Evolutionary conservation across 768 basidiomycete genomes (phyloP).

Genomic region (Tulasnella calospora): DNA sequence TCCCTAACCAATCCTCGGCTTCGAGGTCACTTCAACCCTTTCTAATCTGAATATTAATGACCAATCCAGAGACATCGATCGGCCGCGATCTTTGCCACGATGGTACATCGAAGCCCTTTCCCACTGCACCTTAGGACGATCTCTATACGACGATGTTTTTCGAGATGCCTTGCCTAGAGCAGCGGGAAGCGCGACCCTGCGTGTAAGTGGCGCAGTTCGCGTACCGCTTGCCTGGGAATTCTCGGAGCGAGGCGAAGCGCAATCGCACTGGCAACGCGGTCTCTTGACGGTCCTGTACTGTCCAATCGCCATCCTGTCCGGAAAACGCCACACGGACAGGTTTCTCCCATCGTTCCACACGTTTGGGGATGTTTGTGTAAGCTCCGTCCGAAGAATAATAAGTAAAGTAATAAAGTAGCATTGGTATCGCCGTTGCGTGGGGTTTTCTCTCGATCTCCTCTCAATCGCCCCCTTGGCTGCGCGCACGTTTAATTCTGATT

Average conservation of each 20-base stretch:
- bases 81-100: not conserved
- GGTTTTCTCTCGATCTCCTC: not conserved
- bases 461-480: slow-evolving; percentile 5
- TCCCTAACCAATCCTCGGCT: not conserved
- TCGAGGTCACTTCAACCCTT: not conserved
- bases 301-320: not conserved
- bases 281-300: not conserved
- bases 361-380: not conserved
- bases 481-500: slow-evolving; percentile 11
- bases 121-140: not conserved
- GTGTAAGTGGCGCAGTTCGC: not conserved
- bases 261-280: slow-evolving; percentile 9
- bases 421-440: not conserved
- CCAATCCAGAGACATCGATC: slow-evolving; percentile 9
- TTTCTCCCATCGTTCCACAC: not conserved
- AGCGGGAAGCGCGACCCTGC: not conserved
- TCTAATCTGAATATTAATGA: not conserved
- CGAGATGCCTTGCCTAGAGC: not conserved
- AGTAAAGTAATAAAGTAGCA: too few relatives aligned
- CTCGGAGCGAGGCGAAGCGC: not conserved
- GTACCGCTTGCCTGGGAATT: not conserved
- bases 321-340: not conserved
- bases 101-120: not conserved
- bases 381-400: not conserved
- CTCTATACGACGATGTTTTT: not conserved